Conservation (phyloP, 371 early-diverging fungal species). For the Mortierella polycephala region DNA sequence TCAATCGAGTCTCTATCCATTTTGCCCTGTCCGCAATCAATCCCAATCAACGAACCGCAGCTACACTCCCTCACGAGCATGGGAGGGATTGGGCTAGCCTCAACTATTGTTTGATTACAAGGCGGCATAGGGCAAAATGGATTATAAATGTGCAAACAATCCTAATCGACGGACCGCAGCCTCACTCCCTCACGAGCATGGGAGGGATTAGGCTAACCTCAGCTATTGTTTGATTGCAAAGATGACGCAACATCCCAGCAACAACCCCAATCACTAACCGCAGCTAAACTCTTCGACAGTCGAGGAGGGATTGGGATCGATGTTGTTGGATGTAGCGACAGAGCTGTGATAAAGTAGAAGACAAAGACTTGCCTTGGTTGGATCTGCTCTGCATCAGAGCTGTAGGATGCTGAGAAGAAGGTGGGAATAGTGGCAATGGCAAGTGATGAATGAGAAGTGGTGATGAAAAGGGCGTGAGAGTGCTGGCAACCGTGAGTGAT, state of each 20-base stretch:
- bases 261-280: conserved; percentile 8
- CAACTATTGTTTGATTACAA: conserved; percentile 19
- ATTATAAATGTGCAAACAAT: too few relatives aligned
- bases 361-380: not conserved
- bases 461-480: not conserved
- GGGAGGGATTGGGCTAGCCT: conserved; percentile 24
- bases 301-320: conserved; percentile 2
- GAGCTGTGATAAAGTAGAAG: not conserved
- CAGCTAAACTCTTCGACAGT: conserved; percentile 4
- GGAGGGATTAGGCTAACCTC: too few relatives aligned
- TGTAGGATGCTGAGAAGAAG: too few relatives aligned
- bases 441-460: not conserved
- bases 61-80: conserved; percentile 26
- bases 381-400: not conserved
- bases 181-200: not conserved
- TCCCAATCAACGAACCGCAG: conserved; percentile 25
- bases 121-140: not conserved
- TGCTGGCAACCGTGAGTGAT: too few relatives aligned
- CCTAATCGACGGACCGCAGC: not conserved
- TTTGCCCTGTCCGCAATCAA: conserved; percentile 8
- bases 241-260: not conserved
- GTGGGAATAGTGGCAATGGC: too few relatives aligned
- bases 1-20: conserved; percentile 2
- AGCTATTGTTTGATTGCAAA: too few relatives aligned
- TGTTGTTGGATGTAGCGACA: conserved; percentile 2